Evolutionary conservation across 2,329 filamentous ascomycete species (phyloP).

Genomic region (Apiospora kogelbergensis): DNA sequence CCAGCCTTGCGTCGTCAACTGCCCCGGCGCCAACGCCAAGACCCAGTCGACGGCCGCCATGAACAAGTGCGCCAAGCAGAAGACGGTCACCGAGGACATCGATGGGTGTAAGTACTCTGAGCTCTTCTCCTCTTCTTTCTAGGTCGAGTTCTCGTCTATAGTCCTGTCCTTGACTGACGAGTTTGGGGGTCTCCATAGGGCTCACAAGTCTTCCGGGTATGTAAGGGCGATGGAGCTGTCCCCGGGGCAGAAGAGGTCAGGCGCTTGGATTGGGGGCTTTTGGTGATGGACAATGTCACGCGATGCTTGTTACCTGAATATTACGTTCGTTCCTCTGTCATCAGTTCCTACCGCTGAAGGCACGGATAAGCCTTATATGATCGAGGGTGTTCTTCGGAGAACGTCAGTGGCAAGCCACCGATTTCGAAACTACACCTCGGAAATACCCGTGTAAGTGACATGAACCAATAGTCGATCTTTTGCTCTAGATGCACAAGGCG

Average conservation of each 20-base stretch:
- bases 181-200: neutral
- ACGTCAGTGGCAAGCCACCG: neutral
- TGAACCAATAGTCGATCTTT: neutral
- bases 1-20: slow-evolving; percentile 34
- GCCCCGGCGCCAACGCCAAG: slow-evolving; percentile 22
- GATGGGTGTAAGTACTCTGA: slow-evolving; percentile 24
- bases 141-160: neutral
- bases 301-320: neutral
- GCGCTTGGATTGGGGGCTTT: neutral
- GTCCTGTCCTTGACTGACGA: neutral
- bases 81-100: slow-evolving; percentile 22
- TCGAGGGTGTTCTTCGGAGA: neutral
- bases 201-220: neutral
- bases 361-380: neutral
- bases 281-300: neutral
- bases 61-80: slow-evolving; percentile 23
- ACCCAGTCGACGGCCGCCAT: slow-evolving; percentile 19
- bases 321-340: neutral
- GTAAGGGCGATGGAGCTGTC: neutral
- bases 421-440: too few relatives aligned
- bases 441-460: neutral
- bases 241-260: neutral
- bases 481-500: neutral
- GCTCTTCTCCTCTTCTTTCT: neutral
- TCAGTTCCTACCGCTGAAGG: neutral